Percentiles rank a stretch among this genome's conserved stretches.
These are phyloP conservation scores for Papilionanthe hybrid DNA, from an alignment of 116 monocot species.

Conservation along the genomic window DNA sequence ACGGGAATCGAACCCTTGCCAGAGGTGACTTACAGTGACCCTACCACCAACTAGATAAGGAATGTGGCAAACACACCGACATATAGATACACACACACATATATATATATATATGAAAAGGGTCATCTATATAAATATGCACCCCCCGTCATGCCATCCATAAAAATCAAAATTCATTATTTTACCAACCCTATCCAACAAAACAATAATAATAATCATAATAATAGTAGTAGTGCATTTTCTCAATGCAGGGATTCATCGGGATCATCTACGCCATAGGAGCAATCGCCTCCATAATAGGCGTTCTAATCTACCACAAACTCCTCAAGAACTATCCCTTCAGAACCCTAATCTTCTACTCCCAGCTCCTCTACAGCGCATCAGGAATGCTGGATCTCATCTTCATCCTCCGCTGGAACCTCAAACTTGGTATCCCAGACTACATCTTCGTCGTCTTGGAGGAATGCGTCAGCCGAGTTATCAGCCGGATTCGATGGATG, in stretches of 20 bases:
- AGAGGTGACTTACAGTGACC: too few relatives aligned
- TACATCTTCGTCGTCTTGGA: conserved; percentile 52
- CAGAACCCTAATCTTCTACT: conserved; percentile 56
- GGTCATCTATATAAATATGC: too few relatives aligned
- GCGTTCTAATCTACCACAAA: conserved; percentile 70
- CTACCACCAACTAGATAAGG: too few relatives aligned
- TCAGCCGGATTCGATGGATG: conserved; percentile 52
- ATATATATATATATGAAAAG: too few relatives aligned
- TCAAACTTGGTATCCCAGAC: conserved; percentile 45
- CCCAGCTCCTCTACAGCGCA: conserved; percentile 54
- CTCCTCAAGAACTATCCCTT: conserved; percentile 45
- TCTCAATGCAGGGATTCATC: conserved; percentile 46
- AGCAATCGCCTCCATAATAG: conserved; percentile 54
- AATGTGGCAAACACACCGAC: too few relatives aligned
- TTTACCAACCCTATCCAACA: too few relatives aligned
- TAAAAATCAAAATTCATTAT: neutral
- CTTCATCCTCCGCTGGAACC: conserved; percentile 63
- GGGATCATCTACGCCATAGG: conserved; percentile 61
- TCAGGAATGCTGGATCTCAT: conserved; percentile 67
- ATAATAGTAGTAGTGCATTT: too few relatives aligned
- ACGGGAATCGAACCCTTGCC: too few relatives aligned
- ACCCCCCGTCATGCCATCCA: too few relatives aligned
- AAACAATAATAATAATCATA: too few relatives aligned
- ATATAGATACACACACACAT: too few relatives aligned
- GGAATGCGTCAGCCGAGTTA: conserved; percentile 36